Evolutionary conservation across 2,329 filamentous ascomycete genomes (phyloP), one percentile per base, ranked within the genome.

Genomic region (Alternaria gaisen): DNA sequence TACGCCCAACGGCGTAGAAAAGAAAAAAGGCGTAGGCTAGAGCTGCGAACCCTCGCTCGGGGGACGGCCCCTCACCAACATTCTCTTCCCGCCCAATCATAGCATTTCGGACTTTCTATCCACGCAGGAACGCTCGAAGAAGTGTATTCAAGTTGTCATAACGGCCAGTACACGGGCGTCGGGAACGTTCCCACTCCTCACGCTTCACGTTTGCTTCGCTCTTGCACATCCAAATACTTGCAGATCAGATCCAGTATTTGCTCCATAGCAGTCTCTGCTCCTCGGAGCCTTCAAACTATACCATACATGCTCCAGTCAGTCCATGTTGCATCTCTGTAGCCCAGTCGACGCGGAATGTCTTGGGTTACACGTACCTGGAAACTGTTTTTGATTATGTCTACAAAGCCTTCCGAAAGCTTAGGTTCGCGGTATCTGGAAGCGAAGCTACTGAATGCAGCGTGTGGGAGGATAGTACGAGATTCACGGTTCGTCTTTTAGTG

Each of bases 391-490:
- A 87, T 83, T 36, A 99, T 87, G 67, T 97, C 92, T 65, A 90
- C 82, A 71, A 97, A 97, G 0, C 94, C 94, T 79, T 99, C 95
- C 12, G 86, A 84, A 1, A 86, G 61, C 40, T 84, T 85, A 0
- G 94, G 95, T 67, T 90, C 85, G 66, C 88, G 88, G 79, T 92
- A 95, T 54, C 92, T 86, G 9, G 88, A 87, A 16, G 84, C 82
- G 73, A 93, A 99, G 12, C 88, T 86, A 24, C 85, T 88, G 76
- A 97, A 98, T 0, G 95, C 94, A 64, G 95, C 83, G 44, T 86
- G 87, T 0, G 94, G 94, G 5, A 99, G 84, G 1, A 87, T 84
- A 0, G 84, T 81, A 64, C 95, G 86, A 24, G 87, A 86, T 78
- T 98, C 94, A 1, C 94, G 94, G 73, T 98, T 98, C 80, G 93